Base-by-base conservation (phyloP, 345 rosid species). In the Citrus sinensis region DNA sequence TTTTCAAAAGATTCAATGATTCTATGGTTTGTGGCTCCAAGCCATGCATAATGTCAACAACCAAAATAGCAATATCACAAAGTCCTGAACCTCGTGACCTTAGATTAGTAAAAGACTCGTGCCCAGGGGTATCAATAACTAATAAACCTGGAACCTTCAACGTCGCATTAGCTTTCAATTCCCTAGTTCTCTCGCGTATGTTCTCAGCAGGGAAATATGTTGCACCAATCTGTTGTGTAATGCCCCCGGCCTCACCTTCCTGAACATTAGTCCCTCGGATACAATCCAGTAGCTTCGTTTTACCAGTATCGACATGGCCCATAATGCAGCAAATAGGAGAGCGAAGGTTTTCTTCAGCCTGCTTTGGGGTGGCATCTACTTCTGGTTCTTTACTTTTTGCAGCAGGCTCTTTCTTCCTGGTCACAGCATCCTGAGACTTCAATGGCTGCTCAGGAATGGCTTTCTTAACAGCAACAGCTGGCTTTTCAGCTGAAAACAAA, bases 191-290 rank as follows among this genome's bases (percentile, higher is more conserved):
- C 84, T 96, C 99, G 37, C 95, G 89, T 80, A 96, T 96, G 87
- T 94, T 94, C 82, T 80, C 92, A 3, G 97, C 95, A 64, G 99
- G 99, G 79, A 96, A 91, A 82, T 94, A 96, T 54, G 99, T 96
- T 66, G 98, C 99, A 80, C 99, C 99, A 76, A 94, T 96, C 87
- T 96, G 99, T 75, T 96, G 99, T 54, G 99, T 96, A 67, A 96
- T 96, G 78, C 99, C 99, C 74, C 99, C 99, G 75, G 95, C 98
- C 87, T 96, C 99, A 70, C 99, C 99, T 88, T 94, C 99, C 88
- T 94, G 99, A 64, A 94, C 99, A 86, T 92, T 94, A 66, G 97
- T 96, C 67, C 98, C 98, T 78, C 98, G 92, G 66, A 96, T 96
- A 84, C 93, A 94, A 87, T 96, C 99, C 83, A 95, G 84, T 66